Evolutionary conservation across 2,329 filamentous ascomycete genomes (phyloP).

Genomic region (Colletotrichum musae): DNA sequence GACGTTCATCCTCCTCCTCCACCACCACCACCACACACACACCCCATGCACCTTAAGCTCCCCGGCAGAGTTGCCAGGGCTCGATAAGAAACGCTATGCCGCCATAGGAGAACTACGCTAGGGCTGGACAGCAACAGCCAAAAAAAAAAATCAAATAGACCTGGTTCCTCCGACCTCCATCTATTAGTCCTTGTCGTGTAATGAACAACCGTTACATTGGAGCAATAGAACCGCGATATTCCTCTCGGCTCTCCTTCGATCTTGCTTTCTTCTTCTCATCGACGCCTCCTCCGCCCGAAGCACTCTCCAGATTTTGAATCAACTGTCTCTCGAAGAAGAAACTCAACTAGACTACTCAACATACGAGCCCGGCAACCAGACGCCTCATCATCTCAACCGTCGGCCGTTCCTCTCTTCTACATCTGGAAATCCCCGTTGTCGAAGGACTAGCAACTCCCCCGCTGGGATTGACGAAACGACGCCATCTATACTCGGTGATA

Average conservation of each 20-base stretch:
- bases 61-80: slow-evolving; percentile 38
- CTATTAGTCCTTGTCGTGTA: slow-evolving; percentile 24
- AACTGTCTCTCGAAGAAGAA: slow-evolving; percentile 8
- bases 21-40: slow-evolving; percentile 18
- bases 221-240: slow-evolving; percentile 25
- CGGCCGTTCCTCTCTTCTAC: neutral
- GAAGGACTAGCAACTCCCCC: neutral
- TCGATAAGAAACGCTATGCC: slow-evolving; percentile 41
- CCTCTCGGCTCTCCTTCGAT: slow-evolving; percentile 26
- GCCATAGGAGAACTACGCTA: slow-evolving; percentile 39
- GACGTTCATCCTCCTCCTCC: slow-evolving; percentile 38
- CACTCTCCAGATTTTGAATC: slow-evolving; percentile 17
- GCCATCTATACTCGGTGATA: slow-evolving; percentile 4
- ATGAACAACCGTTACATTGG: slow-evolving; percentile 37
- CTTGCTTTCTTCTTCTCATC: slow-evolving; percentile 27
- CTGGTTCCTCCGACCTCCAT: slow-evolving; percentile 36
- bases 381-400: neutral
- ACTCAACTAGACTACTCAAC: slow-evolving; percentile 1
- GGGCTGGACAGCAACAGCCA: slow-evolving; percentile 16
- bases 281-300: slow-evolving; percentile 10
- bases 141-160: slow-evolving; percentile 41
- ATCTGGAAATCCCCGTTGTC: neutral
- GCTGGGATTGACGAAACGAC: neutral
- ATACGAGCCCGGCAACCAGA: slow-evolving; percentile 11
- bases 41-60: slow-evolving; percentile 40